Evolutionary conservation across 192 early-diverging fungal species (phyloP).

Genomic region (Funneliformis mosseae): DNA sequence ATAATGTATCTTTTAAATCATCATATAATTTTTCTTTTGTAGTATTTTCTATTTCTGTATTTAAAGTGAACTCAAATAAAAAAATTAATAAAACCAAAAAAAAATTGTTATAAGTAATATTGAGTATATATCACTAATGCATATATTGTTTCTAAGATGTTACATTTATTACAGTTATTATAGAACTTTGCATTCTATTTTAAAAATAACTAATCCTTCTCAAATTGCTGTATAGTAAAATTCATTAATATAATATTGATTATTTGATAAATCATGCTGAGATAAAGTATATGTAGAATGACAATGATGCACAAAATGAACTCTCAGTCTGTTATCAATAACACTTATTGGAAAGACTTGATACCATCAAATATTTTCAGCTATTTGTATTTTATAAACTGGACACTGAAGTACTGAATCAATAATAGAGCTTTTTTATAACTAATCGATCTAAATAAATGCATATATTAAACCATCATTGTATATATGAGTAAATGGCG

Average conservation of each 20-base stretch:
- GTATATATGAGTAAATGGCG: background rate
- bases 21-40: no score
- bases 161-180: no score
- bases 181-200: no score
- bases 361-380: background rate
- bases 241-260: background rate
- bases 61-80: no score
- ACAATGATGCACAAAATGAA: background rate
- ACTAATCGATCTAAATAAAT: background rate
- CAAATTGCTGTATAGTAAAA: conserved; percentile 1
- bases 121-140: no score
- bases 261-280: background rate
- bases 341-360: background rate
- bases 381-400: conserved; percentile 8
- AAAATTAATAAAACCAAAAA: no score
- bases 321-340: background rate
- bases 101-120: no score
- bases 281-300: background rate
- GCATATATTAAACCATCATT: background rate
- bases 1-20: no score
- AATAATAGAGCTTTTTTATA: background rate
- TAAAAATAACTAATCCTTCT: no score
- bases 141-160: no score
- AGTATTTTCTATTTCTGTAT: no score
- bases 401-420: background rate